Base-by-base conservation (phyloP, 2,329 filamentous ascomycete genomes). In the Stromatinia cepivora region DNA sequence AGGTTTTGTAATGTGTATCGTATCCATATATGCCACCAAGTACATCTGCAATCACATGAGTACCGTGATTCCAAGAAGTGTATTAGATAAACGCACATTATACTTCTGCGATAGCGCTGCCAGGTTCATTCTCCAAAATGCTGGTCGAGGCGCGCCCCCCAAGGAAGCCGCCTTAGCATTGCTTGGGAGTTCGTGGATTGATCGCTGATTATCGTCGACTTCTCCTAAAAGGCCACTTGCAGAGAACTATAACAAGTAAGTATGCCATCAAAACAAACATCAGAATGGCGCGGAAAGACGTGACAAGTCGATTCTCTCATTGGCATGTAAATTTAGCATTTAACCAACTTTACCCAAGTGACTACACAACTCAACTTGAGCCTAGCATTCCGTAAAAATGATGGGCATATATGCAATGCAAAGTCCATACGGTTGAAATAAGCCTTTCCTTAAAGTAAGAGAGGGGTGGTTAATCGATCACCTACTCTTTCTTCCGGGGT, bases 1-100 rank as follows among this genome's bases (percentile, higher is more conserved):
- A 50, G 81, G 87, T 70, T 79, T 80, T 72, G 85, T 89, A 71
- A 89, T 82, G 73, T 88, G 85, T 20, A 91, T 85, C 66, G 81
- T 80, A 58, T 85, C 82, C 70, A 81, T 79, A 70, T 87, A 89
- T 17, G 86, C 88, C 15, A 82, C 84, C 73, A 90, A 87, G 77
- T 89, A 90, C 31, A 90, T 82, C 83, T 87, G 53, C 13, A 31
- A 4, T 25, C 53, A 56, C 22, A 67, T 70, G 56, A 70, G 67
- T n/a, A 61, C 36, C 9, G 25, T 9, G n/a, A n/a, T 15, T 57
- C 25, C 13, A n/a, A 8, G 11, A 25, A 11, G 36, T 31, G 20
- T 20, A 57, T 48, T 11, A 22, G n/a, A 25, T 4, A 50, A 36
- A 54, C 56, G 22, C 50, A 70, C 69, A 28, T 70, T 70, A 22